Conservation (phyloP, 2,329 filamentous ascomycete species). For the Xylaria sp. region DNA sequence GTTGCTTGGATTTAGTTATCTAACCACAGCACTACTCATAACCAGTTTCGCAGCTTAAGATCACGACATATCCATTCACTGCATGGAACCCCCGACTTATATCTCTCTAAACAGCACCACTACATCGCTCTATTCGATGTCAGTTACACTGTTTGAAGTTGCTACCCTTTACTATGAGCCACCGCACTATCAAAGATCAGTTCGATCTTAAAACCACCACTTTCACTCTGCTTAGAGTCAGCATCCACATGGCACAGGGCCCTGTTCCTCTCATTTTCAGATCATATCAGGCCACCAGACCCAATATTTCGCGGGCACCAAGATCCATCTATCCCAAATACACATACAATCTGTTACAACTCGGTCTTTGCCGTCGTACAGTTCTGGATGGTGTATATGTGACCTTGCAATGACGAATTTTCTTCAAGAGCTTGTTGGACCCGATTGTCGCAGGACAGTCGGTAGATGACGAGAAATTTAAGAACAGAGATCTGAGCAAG, state of each 20-base stretch:
- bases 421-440: conserved; percentile 44
- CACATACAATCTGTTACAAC: neutral
- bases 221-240: conserved; percentile 4
- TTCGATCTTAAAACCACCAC: neutral
- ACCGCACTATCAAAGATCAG: neutral
- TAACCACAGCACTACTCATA: neutral
- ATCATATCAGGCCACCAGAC: conserved; percentile 5
- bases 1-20: neutral
- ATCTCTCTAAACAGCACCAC: neutral
- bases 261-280: neutral
- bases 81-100: no score
- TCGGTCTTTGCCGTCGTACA: neutral
- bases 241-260: conserved; percentile 9
- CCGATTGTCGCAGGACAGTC: conserved; percentile 40
- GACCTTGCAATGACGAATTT: conserved; percentile 48
- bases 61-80: no score
- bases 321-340: neutral
- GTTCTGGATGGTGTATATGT: neutral
- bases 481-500: conserved; percentile 66
- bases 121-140: neutral
- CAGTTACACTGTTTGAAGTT: neutral
- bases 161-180: neutral
- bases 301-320: neutral
- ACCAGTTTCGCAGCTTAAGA: no score
- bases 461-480: conserved; percentile 49